Evolutionary conservation across 768 basidiomycete genomes (phyloP).

Genomic region (Mycena kentingensis): DNA sequence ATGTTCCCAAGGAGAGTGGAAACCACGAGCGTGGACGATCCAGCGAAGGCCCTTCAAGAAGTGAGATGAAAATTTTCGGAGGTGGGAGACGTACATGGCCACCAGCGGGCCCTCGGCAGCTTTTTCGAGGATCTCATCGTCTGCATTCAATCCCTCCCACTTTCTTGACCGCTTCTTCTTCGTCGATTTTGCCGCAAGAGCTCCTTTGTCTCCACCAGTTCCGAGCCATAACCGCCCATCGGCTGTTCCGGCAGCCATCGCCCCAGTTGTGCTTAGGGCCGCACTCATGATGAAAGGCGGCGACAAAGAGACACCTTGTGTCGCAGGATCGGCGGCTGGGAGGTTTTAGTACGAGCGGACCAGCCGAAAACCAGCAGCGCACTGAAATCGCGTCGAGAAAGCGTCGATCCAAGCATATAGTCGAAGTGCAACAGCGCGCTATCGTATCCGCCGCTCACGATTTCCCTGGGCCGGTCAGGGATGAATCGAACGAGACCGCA

Average conservation of each 20-base stretch:
- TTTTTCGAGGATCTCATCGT: constrained; percentile 47
- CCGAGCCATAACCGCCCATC: constrained; percentile 76
- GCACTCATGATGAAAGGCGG: constrained; percentile 75
- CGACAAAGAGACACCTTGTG: constrained; percentile 58
- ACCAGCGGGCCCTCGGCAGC: constrained; percentile 77
- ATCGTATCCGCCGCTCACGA: constrained; percentile 82
- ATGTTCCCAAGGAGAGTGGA: constrained; percentile 67
- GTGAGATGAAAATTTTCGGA: background rate
- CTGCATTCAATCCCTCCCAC: constrained; percentile 69
- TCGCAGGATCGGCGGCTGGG: constrained; percentile 42
- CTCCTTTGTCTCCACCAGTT: constrained; percentile 60
- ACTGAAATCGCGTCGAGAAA: constrained; percentile 67
- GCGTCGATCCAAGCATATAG: constrained; percentile 50
- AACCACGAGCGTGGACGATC: constrained; percentile 45
- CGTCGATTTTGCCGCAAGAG: constrained; percentile 18
- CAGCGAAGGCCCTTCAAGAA: constrained; percentile 51
- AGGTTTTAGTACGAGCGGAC: constrained; percentile 2
- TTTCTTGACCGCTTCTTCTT: constrained; percentile 61
- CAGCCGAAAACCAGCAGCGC: constrained; percentile 17
- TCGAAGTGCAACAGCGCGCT: constrained; percentile 69
- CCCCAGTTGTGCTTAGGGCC: constrained; percentile 57
- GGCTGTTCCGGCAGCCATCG: constrained; percentile 72
- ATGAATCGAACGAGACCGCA: constrained; percentile 73
- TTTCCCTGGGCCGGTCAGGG: constrained; percentile 66
- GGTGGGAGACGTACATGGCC: constrained; percentile 52